A percentile compares a stretch with the other conserved stretches of the same genome.
Evolutionary conservation across 306 rosid genomes (phyloP).

Genomic region (Vicia sativa): DNA sequence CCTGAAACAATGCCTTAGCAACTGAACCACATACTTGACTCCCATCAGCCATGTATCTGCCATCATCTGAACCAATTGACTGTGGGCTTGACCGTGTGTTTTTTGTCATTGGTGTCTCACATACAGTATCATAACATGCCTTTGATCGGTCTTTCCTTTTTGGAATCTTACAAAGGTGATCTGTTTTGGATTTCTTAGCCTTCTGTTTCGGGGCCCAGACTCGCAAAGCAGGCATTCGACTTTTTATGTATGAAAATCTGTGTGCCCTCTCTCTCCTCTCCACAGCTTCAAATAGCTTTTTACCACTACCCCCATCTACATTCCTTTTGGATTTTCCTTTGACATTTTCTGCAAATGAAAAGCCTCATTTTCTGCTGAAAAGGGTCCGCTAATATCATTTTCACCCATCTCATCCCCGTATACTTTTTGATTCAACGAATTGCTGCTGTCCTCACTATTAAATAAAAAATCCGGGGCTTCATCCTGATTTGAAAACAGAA

Average conservation of each 20-base stretch:
- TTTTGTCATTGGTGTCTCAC: constrained; percentile 81
- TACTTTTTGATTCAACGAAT: constrained; percentile 48
- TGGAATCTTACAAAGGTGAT: constrained; percentile 50
- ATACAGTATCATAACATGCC: constrained; percentile 61
- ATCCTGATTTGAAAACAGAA: constrained; percentile 65
- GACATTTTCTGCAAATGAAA: constrained; percentile 39
- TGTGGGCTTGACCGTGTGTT: constrained; percentile 50
- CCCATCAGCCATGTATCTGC: constrained; percentile 34
- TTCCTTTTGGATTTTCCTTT: constrained; percentile 39
- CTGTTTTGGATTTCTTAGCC: constrained; percentile 48
- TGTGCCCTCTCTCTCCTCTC: constrained; percentile 75
- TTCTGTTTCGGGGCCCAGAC: constrained; percentile 89
- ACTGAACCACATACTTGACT: constrained; percentile 51
- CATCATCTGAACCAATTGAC: constrained; percentile 42
- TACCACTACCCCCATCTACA: constrained; percentile 43
- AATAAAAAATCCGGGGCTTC: constrained; percentile 52
- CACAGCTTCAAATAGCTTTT: constrained; percentile 60
- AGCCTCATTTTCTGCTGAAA: constrained; percentile 58
- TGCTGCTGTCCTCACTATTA: constrained; percentile 80
- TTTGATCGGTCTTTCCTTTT: constrained; percentile 58
- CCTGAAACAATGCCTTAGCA: constrained; percentile 80
- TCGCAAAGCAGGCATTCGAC: constrained; percentile 76
- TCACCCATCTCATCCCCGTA: constrained; percentile 61
- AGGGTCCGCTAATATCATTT: constrained; percentile 45
- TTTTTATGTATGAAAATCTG: constrained; percentile 57